A percentile compares a stretch with the other conserved stretches of the same genome.
Conservation (phyloP, 2,329 filamentous ascomycete genomes). For the Penicillium freii region DNA sequence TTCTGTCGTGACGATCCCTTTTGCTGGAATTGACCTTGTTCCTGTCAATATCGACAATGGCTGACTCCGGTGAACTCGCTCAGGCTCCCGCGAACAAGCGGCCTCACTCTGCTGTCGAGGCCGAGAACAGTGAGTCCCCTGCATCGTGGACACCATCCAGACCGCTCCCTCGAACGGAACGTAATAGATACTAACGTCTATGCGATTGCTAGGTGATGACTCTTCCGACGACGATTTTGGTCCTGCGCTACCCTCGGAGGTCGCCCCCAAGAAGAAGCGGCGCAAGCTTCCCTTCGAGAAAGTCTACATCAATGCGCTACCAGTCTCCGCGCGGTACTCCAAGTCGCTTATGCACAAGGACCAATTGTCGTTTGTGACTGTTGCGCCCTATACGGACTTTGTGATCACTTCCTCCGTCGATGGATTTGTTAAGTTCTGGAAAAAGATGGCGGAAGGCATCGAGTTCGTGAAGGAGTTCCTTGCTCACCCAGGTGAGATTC, state of each 20-base stretch:
- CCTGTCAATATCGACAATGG: constrained; percentile 26
- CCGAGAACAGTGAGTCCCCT: constrained; percentile 38
- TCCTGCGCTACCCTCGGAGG: constrained; percentile 78
- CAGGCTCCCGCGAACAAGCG: constrained; percentile 50
- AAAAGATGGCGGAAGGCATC: constrained; percentile 83
- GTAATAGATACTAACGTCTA: constrained; percentile 13
- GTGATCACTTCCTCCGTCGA: constrained; percentile 91
- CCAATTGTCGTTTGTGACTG: constrained; percentile 79
- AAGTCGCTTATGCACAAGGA: constrained; percentile 99
- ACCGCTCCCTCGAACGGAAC: constrained; percentile 12
- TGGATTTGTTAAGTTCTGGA: constrained; percentile 99
- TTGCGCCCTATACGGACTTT: constrained; percentile 91
- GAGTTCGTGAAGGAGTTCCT: constrained; percentile 99
- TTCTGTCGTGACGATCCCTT: constrained; percentile 5
- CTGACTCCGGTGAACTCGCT: constrained; percentile 25
- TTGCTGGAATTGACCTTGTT: constrained; percentile 5
- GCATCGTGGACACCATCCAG: constrained; percentile 2
- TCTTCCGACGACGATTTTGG: constrained; percentile 86
- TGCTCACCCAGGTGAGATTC: constrained; percentile 83
- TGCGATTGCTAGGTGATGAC: constrained; percentile 27
- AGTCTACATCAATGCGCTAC: constrained; percentile 87
- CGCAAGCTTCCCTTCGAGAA: constrained; percentile 91
- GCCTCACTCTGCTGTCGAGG: constrained; percentile 56
- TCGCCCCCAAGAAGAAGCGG: constrained; percentile 82
- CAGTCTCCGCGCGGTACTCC: constrained; percentile 76